phyloP scores from a whole-genome alignment of 2,329 filamentous ascomycete genomes.

The Clonostachys rhizophaga region DNA sequence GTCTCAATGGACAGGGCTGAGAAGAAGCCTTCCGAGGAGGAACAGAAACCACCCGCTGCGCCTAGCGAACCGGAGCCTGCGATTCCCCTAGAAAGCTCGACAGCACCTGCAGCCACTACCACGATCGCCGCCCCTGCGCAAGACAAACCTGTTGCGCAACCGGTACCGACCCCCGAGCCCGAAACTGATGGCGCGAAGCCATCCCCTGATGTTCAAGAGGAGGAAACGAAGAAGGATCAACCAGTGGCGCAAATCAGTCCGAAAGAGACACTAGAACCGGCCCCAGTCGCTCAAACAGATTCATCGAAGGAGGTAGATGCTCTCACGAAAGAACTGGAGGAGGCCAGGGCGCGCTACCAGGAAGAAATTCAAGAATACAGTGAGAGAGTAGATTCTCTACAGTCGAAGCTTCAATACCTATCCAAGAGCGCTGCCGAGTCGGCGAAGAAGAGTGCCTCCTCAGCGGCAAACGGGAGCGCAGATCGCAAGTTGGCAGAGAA shows the following conservation, averaged over 20 bases:
- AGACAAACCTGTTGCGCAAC: neutral
- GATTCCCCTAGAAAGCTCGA: too few relatives aligned
- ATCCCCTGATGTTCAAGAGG: too few relatives aligned
- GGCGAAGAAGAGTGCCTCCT: conserved; percentile 63
- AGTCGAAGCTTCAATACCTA: conserved; percentile 86
- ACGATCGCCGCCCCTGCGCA: neutral
- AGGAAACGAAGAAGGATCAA: too few relatives aligned
- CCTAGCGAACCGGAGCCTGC: neutral
- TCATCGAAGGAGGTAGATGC: neutral
- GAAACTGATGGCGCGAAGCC: neutral
- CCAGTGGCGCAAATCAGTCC: neutral
- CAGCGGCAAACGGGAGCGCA: conserved; percentile 56
- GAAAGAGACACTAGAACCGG: neutral
- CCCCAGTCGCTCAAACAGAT: neutral
- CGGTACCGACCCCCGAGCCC: neutral
- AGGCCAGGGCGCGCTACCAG: conserved; percentile 44
- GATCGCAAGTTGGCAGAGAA: conserved; percentile 85
- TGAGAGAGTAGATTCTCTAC: conserved; percentile 86
- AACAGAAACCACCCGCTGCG: neutral
- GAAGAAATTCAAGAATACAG: conserved; percentile 81
- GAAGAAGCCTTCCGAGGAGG: neutral
- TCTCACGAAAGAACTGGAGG: conserved; percentile 12
- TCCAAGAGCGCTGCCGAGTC: conserved; percentile 74
- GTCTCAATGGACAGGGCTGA: conserved; percentile 14
- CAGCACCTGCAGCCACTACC: neutral